Evolutionary conservation across 805 yeast species (phyloP).

Genomic region (Monosporozyma unispora): DNA sequence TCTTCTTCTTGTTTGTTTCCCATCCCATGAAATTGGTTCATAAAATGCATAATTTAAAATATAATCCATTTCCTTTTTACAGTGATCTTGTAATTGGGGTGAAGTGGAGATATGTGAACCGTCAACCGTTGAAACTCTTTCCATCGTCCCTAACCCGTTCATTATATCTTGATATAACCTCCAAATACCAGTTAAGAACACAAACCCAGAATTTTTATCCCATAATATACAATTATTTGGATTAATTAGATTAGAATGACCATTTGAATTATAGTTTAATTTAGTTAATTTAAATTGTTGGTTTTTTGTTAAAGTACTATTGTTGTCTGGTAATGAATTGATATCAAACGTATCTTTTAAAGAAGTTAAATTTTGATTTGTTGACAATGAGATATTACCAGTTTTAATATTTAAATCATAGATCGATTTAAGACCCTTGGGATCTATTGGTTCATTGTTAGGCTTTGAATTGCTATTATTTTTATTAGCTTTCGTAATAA

Average conservation of each 20-base stretch:
- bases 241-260: slow-evolving; percentile 17
- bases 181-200: slow-evolving; percentile 85
- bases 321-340: neutral
- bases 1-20: slow-evolving; percentile 4
- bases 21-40: slow-evolving; percentile 7
- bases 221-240: slow-evolving; percentile 67
- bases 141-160: slow-evolving; percentile 17
- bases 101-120: neutral
- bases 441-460: neutral
- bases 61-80: slow-evolving; percentile 15
- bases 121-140: slow-evolving; percentile 1
- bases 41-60: slow-evolving; percentile 17
- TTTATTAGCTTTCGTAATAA: too few species aligned
- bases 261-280: slow-evolving; percentile 14
- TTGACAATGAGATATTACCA: slow-evolving; percentile 2
- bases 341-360: neutral
- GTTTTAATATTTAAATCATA: slow-evolving; percentile 3
- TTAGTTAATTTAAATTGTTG: slow-evolving; percentile 27
- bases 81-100: slow-evolving; percentile 4
- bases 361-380: slow-evolving; percentile 3
- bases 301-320: slow-evolving; percentile 19
- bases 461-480: neutral
- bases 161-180: slow-evolving; percentile 38
- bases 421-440: neutral
- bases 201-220: slow-evolving; percentile 80